Evolutionary conservation across 495 filamentous ascomycete genomes (phyloP), one percentile per base, ranked within the genome.

Genomic region (Neurospora sp.): DNA sequence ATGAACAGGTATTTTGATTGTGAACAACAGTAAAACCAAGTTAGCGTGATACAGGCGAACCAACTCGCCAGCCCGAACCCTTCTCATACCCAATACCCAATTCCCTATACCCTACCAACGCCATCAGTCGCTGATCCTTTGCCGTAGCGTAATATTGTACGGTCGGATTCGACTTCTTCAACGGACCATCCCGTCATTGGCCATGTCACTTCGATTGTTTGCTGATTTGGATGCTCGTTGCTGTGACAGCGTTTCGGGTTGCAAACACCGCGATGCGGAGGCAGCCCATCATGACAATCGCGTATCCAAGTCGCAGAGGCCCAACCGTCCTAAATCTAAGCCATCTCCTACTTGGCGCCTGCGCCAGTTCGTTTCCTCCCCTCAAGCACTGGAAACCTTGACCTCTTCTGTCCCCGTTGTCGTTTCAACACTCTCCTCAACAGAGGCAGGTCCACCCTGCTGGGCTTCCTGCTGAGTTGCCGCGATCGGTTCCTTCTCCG

Each of bases 401-500:
- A 22, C 18, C 18, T 71, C 59, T 16, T 68, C 70, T 68, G 70
- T 39, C 22, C 31, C n/a, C 10, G 70, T 12, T 9, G 39, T 35
- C 18, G 39, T 46, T 10, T 59, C 27, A 3, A 53, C 22, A 37
- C n/a, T 48, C n/a, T 71, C 31, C n/a, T 71, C 31, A 18, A 65
- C 53, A 4, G 53, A 35, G 1, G 53, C 53, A 1, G 53, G 40
- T 4, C 39, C 22, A 11, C 5, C 68, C 14, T 65, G 31, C 27
- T 42, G 41, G 12, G 69, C 69, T 20, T 71, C 7, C 27, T 70
- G n/a, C 1, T 39, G 22, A 39, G 44, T 39, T 38, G 18, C 3
- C 59, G 20, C 11, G 10, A 22, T 4, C 12, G 27, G 59, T 70
- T 53, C 71, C 46, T 39, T 74, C 71, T 79, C 72, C 61, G 68